Base-by-base conservation (phyloP, 495 filamentous ascomycete genomes). In the Amphirosellinia nigrospora region DNA sequence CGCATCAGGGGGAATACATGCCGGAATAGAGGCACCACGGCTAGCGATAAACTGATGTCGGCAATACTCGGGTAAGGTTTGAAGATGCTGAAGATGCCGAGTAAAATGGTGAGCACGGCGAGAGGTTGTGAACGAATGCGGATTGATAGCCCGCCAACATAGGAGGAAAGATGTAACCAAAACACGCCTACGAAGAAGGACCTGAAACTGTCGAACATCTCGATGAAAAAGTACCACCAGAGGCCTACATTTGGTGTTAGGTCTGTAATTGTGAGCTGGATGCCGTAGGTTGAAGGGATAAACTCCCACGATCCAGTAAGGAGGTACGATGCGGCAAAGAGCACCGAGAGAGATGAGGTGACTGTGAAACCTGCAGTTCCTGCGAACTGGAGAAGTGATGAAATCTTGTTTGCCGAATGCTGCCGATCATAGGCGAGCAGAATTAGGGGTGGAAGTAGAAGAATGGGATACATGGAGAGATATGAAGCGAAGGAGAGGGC, bases 211-310 rank as follows among this genome's bases (percentile, higher is more conserved):
- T 99, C 96, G 78, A 99, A 99, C 89, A 99, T 99, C 81, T 99
- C 96, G 73, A 95, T 96, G 82, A 99, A 98, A 81, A 98, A 99
- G 82, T 99, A 99, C 96, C 96, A 99, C 96, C 96, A 99, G 0
- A 99, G 86, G 2, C 96, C 96, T 46, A 96, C 90, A 72, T 98
- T 99, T 28, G 96, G 96, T 0, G 95, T 95, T 52, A 99, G 84
- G 80, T 98, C 96, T 1, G 94, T 94, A 4, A 99, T 89, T 4
- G 96, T 88, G 16, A 99, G 85, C 73, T 95, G 94, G 32, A 97
- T 92, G 66, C 94, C 93, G 77, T 99, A 99, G 1, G 95, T 97
- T 13, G 94, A 92, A 3, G 86, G 82, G 7, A 98, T 80, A 76
- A 98, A 98, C 62, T 94, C 89, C 87, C 91, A 94, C 36, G 92